phyloP scores from a whole-genome alignment of 2,329 filamentous ascomycete species.

The Ophiostoma sp. region DNA sequence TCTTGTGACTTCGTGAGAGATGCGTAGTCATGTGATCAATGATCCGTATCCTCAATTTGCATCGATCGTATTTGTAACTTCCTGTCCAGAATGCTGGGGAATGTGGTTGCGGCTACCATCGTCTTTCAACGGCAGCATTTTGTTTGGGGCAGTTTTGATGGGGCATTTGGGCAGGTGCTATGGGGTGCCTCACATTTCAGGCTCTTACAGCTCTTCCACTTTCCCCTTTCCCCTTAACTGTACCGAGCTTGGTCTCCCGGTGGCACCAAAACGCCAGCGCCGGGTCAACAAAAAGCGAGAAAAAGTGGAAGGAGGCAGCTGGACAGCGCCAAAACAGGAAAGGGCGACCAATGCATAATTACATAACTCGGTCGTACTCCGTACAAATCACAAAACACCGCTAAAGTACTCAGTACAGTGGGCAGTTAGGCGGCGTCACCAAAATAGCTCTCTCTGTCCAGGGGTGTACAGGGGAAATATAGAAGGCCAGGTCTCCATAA shows the following conservation, averaged over 20 bases:
- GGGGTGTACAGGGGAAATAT: neutral
- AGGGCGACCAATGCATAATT: neutral
- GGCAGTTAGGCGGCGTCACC: neutral
- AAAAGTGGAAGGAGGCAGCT: conserved; percentile 11
- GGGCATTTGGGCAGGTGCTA: neutral
- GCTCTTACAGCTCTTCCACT: neutral
- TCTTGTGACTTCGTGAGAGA: neutral
- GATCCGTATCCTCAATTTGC: neutral
- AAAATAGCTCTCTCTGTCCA: conserved; percentile 19
- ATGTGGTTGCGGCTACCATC: neutral
- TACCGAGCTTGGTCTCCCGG: neutral
- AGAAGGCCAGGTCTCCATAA: conserved; percentile 8
- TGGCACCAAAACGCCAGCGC: neutral
- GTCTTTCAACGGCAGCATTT: conserved; percentile 7
- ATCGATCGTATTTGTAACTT: neutral
- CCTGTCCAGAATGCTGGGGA: neutral
- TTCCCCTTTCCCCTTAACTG: neutral
- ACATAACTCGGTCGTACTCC: neutral
- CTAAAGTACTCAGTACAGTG: neutral
- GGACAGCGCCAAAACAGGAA: neutral
- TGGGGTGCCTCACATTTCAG: conserved; percentile 20
- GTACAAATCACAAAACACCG: neutral
- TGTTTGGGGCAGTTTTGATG: neutral
- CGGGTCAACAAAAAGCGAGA: conserved; percentile 24
- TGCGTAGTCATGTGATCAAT: conserved; percentile 6